Evolutionary conservation across 179 eudicot species (phyloP), one percentile per base, ranked within the genome.

Genomic region (Amaranthus tricolor): DNA sequence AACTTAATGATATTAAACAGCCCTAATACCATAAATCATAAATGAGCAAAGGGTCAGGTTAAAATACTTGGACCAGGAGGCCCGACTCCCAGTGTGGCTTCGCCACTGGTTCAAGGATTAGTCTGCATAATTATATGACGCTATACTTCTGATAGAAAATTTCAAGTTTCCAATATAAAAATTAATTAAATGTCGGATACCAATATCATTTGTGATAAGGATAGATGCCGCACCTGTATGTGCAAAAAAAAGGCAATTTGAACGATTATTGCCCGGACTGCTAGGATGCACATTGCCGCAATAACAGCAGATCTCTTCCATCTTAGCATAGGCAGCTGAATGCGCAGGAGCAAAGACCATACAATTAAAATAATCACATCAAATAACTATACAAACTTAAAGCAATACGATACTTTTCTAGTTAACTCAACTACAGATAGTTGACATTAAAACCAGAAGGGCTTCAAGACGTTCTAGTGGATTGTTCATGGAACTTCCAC

Each of bases 221-320:
- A 24, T 62, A 13, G 49, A 62, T 48, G 31, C 48, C 90, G 17
- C 53, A 94, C 98, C 98, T 94, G 98, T 56, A 94, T 77, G 83
- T 94, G 98, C 82, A 94, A 82, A 82, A 86, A 94, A 82, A 94
- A 94, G 44, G 98, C 98, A 72, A 94, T 85, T 80, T 94, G 98
- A 79, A 94, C 98, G 73, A 94, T 90, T 66, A 94, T 80, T 49
- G 98, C 98, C 50, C 98, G 92, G 49, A 94, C 98, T 71, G 91
- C 97, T 52, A 94, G 84, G 87, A 94, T 94, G 85, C 98, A 94
- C 93, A 89, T 89, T 16, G 98, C 98, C 60, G 97, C 98, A 79
- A 92, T 86, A 58, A 92, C 64, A 53, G 97, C 98, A 85, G 85
- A 92, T 80, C 98, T 83, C 90, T 94, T 94, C 98, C 98, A 94